Conservation (phyloP, 306 rosid genomes). For the Adenanthera pavonina region DNA sequence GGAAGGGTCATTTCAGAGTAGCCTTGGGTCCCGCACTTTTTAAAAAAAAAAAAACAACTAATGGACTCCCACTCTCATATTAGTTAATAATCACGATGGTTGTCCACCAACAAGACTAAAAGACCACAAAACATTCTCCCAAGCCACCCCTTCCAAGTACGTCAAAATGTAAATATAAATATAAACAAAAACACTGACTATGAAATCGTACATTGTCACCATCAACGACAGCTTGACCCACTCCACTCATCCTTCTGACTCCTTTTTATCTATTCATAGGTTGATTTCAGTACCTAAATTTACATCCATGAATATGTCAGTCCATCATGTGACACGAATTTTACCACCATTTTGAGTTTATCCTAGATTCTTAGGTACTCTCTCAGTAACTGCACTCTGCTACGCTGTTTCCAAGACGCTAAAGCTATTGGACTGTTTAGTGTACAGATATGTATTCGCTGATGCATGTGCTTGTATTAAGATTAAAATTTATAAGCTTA, state of each 20-base stretch:
- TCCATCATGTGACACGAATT: background rate
- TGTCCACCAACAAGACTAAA: slow-evolving; percentile 19
- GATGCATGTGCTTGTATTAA: no score
- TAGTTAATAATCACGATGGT: background rate
- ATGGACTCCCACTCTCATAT: no score
- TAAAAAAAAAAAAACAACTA: no score
- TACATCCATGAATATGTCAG: background rate
- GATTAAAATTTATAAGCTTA: no score
- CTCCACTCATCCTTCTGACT: slow-evolving; percentile 10
- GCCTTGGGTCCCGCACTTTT: background rate
- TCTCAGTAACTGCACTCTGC: background rate
- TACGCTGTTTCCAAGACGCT: background rate
- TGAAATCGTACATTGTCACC: slow-evolving; percentile 19
- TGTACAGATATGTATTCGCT: no score
- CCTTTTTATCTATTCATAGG: no score
- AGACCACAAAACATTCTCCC: slow-evolving; percentile 30
- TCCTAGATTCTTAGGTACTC: background rate
- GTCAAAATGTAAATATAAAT: background rate
- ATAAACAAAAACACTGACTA: background rate
- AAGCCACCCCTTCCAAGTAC: slow-evolving; percentile 18
- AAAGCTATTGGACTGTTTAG: no score
- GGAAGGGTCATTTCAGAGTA: background rate
- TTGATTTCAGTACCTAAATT: slow-evolving; percentile 2
- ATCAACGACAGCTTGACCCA: slow-evolving; percentile 41
- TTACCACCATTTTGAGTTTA: background rate